Percentiles rank a stretch among this genome's conserved stretches.
Evolutionary conservation across 2,329 filamentous ascomycete species (phyloP).

Genomic region (Talaromyces funiculosus): DNA sequence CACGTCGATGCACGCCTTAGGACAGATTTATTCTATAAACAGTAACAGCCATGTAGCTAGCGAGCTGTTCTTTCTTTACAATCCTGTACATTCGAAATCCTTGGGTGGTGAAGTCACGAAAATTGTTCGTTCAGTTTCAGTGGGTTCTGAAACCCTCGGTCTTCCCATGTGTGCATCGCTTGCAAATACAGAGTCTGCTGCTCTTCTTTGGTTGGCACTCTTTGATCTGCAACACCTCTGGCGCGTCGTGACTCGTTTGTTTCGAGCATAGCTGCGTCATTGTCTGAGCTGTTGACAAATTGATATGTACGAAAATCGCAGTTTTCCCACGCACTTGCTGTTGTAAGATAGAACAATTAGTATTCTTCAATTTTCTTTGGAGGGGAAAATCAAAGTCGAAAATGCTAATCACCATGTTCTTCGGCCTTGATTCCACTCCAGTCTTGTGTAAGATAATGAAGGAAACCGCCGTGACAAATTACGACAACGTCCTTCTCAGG

Average conservation of each 20-base stretch:
- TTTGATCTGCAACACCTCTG: conserved; percentile 8
- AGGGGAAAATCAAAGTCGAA: not conserved
- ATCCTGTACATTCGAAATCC: not conserved
- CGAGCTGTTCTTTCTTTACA: not conserved
- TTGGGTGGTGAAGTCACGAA: not conserved
- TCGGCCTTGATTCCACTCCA: conserved; percentile 14
- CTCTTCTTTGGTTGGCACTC: conserved; percentile 10
- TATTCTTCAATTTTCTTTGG: not conserved
- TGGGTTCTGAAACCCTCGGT: conserved; percentile 15
- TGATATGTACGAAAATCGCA: conserved; percentile 14
- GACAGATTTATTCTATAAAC: not conserved
- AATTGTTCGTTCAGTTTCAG: conserved; percentile 13
- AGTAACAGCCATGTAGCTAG: not conserved
- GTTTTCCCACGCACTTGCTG: conserved; percentile 16
- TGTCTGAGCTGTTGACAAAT: conserved; percentile 5
- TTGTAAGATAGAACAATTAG: not conserved
- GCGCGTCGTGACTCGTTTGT: conserved; percentile 12
- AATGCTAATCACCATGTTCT: conserved; percentile 14
- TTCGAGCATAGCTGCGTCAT: conserved; percentile 14
- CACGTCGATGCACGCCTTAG: not conserved
- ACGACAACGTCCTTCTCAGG: conserved; percentile 17
- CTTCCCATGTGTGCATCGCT: conserved; percentile 15
- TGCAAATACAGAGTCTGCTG: conserved; percentile 12
- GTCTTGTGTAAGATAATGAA: conserved; percentile 19
- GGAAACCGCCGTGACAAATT: conserved; percentile 17